A percentile compares a stretch with the other conserved stretches of the same genome.
Conservation (phyloP, 2,329 filamentous ascomycete genomes). For the Claviceps sp. region DNA sequence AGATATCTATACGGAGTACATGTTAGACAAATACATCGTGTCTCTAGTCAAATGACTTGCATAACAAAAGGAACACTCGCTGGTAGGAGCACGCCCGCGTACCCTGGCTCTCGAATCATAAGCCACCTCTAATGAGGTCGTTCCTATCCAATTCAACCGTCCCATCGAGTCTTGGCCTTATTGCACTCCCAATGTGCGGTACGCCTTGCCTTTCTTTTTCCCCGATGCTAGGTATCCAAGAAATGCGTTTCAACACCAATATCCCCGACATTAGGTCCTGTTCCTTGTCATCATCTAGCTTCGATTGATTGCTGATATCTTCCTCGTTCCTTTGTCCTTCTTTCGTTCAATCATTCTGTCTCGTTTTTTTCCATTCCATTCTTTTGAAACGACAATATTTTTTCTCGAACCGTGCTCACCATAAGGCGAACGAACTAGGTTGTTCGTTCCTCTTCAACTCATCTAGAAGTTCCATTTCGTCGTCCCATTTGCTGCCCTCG, state of each 20-base stretch:
- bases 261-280: not conserved
- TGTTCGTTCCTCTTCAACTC: conserved; percentile 13
- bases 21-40: not conserved
- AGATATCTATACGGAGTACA: not conserved
- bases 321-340: not conserved
- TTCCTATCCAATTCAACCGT: not conserved
- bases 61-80: not conserved
- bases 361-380: not conserved
- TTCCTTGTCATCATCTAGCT: not conserved
- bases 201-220: no score
- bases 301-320: not conserved
- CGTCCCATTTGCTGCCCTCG: conserved; percentile 36
- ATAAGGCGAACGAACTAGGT: not conserved
- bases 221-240: not conserved
- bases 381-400: not conserved
- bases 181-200: not conserved
- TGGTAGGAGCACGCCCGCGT: not conserved
- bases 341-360: not conserved
- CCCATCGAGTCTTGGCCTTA: not conserved
- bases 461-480: conserved; percentile 43
- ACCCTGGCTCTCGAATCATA: not conserved
- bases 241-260: not conserved
- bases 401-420: not conserved
- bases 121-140: not conserved
- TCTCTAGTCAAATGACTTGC: no score